Evolutionary conservation across 805 yeast species (phyloP).

Genomic region (Candida incommunis): DNA sequence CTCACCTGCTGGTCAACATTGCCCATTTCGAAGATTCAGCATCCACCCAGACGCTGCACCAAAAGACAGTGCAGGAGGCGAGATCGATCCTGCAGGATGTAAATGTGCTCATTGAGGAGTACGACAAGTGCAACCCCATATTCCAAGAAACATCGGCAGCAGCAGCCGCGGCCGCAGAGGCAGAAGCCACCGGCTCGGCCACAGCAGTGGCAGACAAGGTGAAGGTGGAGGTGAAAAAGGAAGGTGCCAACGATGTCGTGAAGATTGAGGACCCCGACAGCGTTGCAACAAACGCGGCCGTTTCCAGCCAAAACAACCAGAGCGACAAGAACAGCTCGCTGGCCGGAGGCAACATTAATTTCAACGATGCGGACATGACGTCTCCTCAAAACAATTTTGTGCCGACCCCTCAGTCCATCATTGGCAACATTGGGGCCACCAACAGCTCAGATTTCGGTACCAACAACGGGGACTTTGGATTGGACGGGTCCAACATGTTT

Average conservation of each 20-base stretch:
- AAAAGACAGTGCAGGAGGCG: background rate
- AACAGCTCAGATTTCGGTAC: background rate
- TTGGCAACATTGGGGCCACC: background rate
- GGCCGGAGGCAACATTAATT: background rate
- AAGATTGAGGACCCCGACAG: background rate
- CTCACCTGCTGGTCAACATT: constrained; percentile 1
- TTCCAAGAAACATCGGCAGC: background rate
- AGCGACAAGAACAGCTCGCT: background rate
- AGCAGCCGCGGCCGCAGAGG: background rate
- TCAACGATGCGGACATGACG: too few species aligned
- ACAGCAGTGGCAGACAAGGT: background rate
- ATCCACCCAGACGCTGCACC: background rate
- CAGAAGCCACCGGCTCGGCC: background rate
- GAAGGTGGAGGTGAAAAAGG: background rate
- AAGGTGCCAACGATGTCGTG: background rate
- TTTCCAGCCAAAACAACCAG: background rate
- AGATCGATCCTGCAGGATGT: background rate
- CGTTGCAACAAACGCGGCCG: background rate
- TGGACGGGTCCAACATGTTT: constrained; percentile 1
- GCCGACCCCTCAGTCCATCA: background rate
- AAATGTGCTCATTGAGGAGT: background rate
- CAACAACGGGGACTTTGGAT: background rate
- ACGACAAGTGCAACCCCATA: background rate
- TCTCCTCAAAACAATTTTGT: background rate
- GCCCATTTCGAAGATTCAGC: background rate